phyloP scores from a whole-genome alignment of 2,329 filamentous ascomycete genomes.

The Beauveria bassiana region DNA sequence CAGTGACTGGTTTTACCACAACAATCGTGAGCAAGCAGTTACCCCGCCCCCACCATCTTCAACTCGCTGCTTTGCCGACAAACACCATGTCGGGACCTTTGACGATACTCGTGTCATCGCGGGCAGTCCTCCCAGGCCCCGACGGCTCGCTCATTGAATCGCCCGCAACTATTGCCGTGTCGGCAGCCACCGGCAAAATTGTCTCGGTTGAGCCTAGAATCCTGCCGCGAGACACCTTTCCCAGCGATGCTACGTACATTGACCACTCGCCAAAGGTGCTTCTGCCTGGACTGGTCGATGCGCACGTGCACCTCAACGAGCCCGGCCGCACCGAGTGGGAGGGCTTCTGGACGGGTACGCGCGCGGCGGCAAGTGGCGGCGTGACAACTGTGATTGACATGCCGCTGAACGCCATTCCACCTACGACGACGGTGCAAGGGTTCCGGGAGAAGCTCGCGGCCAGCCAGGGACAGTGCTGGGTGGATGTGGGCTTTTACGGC shows the following conservation, averaged over 20 bases:
- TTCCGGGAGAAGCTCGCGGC: conserved; percentile 81
- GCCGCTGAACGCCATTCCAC: conserved; percentile 94
- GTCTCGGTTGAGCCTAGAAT: conserved; percentile 65
- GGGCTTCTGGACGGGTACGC: conserved; percentile 90
- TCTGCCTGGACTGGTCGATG: conserved; percentile 87
- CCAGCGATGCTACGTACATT: conserved; percentile 62
- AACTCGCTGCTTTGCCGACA: neutral
- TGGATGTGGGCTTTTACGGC: conserved; percentile 97
- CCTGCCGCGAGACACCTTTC: conserved; percentile 69
- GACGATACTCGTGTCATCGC: conserved; percentile 74
- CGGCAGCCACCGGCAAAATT: conserved; percentile 75
- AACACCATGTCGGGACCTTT: conserved; percentile 30
- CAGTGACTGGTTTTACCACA: neutral
- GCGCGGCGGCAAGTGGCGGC: conserved; percentile 88
- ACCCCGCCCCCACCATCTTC: conserved; percentile 10
- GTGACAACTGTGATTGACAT: conserved; percentile 97
- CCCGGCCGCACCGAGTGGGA: conserved; percentile 97
- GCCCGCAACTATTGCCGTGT: conserved; percentile 77
- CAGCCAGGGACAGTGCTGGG: conserved; percentile 85
- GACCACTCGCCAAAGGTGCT: conserved; percentile 81
- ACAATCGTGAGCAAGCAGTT: neutral
- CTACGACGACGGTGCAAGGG: conserved; percentile 79
- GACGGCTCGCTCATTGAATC: conserved; percentile 57
- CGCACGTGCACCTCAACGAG: conserved; percentile 96
- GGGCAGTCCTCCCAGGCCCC: conserved; percentile 69